A percentile compares a stretch with the other conserved stretches of the same genome.
These are phyloP conservation scores for Venustampulla echinocandica DNA, from an alignment of 495 filamentous ascomycete species.

Conservation along the genomic window DNA sequence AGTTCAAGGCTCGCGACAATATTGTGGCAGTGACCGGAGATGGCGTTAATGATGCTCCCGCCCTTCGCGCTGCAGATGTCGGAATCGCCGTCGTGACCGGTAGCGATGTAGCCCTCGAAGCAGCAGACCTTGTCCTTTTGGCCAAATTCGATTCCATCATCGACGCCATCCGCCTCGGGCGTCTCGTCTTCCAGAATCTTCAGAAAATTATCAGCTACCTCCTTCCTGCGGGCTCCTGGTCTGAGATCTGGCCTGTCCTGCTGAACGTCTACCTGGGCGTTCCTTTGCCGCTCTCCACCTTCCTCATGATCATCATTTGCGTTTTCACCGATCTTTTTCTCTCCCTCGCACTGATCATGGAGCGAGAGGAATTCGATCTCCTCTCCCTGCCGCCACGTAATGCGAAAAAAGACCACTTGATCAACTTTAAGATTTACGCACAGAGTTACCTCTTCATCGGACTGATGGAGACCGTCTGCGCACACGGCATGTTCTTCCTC, in stretches of 20 bases:
- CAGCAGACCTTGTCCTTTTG: slow-evolving; percentile 54
- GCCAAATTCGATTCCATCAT: slow-evolving; percentile 57
- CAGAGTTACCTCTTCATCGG: slow-evolving; percentile 57
- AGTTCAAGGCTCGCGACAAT: slow-evolving; percentile 45
- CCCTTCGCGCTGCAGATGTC: slow-evolving; percentile 43
- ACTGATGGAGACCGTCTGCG: slow-evolving; percentile 45
- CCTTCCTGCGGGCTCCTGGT: slow-evolving; percentile 54
- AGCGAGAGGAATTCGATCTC: slow-evolving; percentile 61
- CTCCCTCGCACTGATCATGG: slow-evolving; percentile 58
- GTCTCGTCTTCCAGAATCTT: slow-evolving; percentile 47
- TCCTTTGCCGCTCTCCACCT: slow-evolving; percentile 55
- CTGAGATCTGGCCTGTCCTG: slow-evolving; percentile 62
- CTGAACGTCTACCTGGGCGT: slow-evolving; percentile 57
- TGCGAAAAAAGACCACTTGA: slow-evolving; percentile 49
- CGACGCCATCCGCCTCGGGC: slow-evolving; percentile 50
- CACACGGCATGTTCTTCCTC: slow-evolving; percentile 58
- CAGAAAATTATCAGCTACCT: slow-evolving; percentile 47
- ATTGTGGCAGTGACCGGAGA: slow-evolving; percentile 43
- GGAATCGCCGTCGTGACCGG: slow-evolving; percentile 43
- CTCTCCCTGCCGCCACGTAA: slow-evolving; percentile 50
- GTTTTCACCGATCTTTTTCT: slow-evolving; percentile 58
- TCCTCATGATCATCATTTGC: slow-evolving; percentile 61
- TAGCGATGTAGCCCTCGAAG: slow-evolving; percentile 55
- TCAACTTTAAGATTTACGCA: slow-evolving; percentile 51
- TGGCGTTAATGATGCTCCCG: slow-evolving; percentile 50